Percentiles rank a stretch among this genome's conserved stretches.
These are phyloP conservation scores for Tylopilus cervinicoccineus DNA, from an alignment of 768 basidiomycete species.

Conservation along the genomic window DNA sequence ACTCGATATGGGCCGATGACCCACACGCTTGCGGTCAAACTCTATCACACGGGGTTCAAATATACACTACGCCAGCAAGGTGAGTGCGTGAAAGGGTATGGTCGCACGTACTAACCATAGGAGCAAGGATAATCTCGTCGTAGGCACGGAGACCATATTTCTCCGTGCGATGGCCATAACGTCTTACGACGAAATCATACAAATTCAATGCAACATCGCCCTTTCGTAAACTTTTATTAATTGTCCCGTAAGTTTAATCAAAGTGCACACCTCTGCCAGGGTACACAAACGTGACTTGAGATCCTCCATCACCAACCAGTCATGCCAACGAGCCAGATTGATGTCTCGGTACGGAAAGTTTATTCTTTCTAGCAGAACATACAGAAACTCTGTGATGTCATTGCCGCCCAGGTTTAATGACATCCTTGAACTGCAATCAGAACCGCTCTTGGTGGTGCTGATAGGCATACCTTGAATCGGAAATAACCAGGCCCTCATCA, in stretches of 20 bases:
- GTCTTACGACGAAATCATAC: constrained; percentile 85
- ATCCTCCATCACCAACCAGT: constrained; percentile 91
- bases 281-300: constrained; percentile 84
- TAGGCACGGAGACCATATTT: constrained; percentile 91
- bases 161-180: constrained; percentile 68
- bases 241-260: background rate
- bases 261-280: constrained; percentile 69
- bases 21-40: constrained; percentile 70
- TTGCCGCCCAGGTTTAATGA: constrained; percentile 87
- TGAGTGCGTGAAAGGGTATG: background rate
- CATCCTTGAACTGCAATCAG: constrained; percentile 45
- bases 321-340: constrained; percentile 71
- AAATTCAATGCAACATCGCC: constrained; percentile 85
- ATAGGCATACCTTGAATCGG: constrained; percentile 73
- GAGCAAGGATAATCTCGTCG: constrained; percentile 92
- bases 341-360: constrained; percentile 86
- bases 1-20: constrained; percentile 44
- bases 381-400: constrained; percentile 89
- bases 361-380: constrained; percentile 73
- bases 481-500: constrained; percentile 85
- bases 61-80: constrained; percentile 55
- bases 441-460: constrained; percentile 1
- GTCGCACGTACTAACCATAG: constrained; percentile 62
- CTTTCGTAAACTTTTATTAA: constrained; percentile 38
- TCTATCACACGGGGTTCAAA: constrained; percentile 94